Conservation (phyloP, 768 basidiomycete species). For the Mycena kentingensis region DNA sequence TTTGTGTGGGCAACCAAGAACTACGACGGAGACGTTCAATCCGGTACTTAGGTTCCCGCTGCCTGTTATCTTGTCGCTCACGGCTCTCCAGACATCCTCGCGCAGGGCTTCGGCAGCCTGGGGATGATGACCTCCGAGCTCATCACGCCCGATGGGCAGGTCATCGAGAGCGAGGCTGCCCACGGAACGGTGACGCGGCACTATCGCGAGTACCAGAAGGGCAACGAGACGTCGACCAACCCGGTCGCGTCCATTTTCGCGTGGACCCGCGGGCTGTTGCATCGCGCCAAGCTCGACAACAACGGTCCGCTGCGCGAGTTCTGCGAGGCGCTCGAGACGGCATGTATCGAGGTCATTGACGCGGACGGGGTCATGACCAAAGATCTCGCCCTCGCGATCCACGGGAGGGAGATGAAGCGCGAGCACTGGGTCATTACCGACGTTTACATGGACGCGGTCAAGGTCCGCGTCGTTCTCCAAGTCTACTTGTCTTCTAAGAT, state of each 20-base stretch:
- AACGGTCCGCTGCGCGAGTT: constrained; percentile 77
- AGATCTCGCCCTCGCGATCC: constrained; percentile 92
- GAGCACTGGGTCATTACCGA: constrained; percentile 98
- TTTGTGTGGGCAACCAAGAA: constrained; percentile 79
- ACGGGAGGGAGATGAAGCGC: constrained; percentile 87
- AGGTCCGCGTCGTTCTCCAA: constrained; percentile 57
- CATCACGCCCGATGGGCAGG: constrained; percentile 90
- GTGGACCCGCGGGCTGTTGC: constrained; percentile 93
- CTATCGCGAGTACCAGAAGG: constrained; percentile 97
- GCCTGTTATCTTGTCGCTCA: no score
- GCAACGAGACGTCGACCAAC: constrained; percentile 97
- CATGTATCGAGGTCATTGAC: constrained; percentile 92
- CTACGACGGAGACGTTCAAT: constrained; percentile 87
- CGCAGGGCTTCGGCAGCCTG: constrained; percentile 93
- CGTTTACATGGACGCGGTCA: constrained; percentile 91
- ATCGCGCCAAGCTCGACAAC: constrained; percentile 88
- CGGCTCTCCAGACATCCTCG: constrained; percentile 97
- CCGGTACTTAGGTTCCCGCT: no score
- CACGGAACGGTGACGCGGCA: constrained; percentile 96
- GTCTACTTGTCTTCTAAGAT: background rate
- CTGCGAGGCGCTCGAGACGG: constrained; percentile 76
- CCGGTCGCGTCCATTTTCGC: constrained; percentile 98
- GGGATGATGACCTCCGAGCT: constrained; percentile 99
- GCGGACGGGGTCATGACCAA: constrained; percentile 93
- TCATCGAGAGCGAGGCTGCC: constrained; percentile 95